A percentile compares a stretch with the other conserved stretches of the same genome.
These are phyloP conservation scores for Serendipita indica DNA, from an alignment of 768 basidiomycete genomes.

Conservation along the genomic window DNA sequence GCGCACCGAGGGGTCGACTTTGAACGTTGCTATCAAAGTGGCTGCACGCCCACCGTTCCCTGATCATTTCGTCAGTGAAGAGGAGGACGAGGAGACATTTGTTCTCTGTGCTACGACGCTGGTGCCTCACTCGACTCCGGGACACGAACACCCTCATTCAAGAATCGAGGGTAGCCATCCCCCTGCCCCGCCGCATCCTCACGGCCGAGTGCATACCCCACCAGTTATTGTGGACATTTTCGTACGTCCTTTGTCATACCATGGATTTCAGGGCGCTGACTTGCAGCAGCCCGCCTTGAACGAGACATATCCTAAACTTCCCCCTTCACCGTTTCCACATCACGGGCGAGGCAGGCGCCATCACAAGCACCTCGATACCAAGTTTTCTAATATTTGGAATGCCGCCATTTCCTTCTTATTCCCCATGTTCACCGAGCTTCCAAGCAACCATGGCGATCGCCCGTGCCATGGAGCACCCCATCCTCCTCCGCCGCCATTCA, in stretches of 20 bases:
- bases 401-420: conserved; percentile 5
- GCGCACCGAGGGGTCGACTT: not conserved
- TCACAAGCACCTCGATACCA: not conserved
- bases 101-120: not conserved
- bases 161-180: not conserved
- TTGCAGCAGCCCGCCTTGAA: not conserved
- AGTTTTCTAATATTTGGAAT: not conserved
- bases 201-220: no score
- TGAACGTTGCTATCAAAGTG: not conserved
- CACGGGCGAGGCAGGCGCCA: not conserved
- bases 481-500: not conserved
- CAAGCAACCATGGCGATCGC: not conserved
- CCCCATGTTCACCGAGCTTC: not conserved
- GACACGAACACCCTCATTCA: not conserved
- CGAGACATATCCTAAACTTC: not conserved
- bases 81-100: conserved; percentile 1
- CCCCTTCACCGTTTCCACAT: not conserved
- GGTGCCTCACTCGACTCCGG: not conserved
- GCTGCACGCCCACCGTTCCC: not conserved
- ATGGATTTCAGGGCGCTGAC: no score
- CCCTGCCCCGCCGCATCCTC: not conserved
- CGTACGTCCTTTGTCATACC: not conserved
- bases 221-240: not conserved
- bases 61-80: not conserved
- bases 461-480: not conserved